phyloP scores from a whole-genome alignment of 1,284 basidiomycete species.

The Salmacisia buchloeana region DNA sequence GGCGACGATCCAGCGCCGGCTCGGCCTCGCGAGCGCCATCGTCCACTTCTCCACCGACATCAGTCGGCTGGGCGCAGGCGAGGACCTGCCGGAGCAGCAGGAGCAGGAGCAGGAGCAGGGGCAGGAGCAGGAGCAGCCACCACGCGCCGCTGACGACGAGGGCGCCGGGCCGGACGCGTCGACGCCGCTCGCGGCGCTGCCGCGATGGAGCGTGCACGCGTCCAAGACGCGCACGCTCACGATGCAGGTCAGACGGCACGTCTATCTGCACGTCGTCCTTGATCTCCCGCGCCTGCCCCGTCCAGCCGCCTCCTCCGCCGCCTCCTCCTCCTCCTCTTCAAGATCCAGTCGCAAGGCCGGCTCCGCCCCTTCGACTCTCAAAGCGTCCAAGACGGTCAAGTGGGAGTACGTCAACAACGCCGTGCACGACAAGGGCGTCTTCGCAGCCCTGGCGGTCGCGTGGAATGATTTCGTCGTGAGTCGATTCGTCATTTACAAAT shows the following conservation, averaged over 20 bases:
- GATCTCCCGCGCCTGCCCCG: background rate
- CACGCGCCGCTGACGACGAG: background rate
- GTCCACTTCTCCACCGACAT: background rate
- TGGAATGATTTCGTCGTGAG: background rate
- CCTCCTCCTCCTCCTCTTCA: background rate
- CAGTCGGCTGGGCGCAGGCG: too few relatives aligned
- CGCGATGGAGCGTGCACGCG: background rate
- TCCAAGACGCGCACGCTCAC: slow-evolving; percentile 3
- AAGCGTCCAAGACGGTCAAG: background rate
- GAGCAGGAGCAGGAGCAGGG: too few relatives aligned
- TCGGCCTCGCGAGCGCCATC: slow-evolving; percentile 4
- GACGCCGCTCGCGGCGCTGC: background rate
- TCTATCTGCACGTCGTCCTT: slow-evolving; percentile 5
- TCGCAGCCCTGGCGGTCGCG: background rate
- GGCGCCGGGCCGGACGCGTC: background rate
- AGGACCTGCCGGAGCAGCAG: too few relatives aligned
- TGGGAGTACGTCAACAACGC: slow-evolving; percentile 3
- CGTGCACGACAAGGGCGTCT: background rate
- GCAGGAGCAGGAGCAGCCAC: too few relatives aligned
- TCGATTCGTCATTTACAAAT: too few relatives aligned
- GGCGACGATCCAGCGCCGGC: background rate
- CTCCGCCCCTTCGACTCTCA: background rate
- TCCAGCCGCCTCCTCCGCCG: background rate
- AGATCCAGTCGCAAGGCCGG: background rate
- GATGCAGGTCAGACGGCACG: background rate